Evolutionary conservation across 495 filamentous ascomycete species (phyloP).

Genomic region (Daldinia vernicosa): DNA sequence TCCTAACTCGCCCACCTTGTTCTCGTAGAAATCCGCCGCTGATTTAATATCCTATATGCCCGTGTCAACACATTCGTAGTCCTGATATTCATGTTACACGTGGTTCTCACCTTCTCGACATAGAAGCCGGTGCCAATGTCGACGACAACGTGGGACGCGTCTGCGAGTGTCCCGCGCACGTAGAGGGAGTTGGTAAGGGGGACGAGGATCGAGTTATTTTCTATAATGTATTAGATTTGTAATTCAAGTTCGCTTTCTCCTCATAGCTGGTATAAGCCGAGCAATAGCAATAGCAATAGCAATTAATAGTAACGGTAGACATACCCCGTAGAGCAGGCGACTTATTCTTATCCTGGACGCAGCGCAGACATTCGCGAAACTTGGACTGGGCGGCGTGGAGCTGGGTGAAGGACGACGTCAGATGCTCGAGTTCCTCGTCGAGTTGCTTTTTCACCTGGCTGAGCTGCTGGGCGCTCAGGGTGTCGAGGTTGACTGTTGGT

Average conservation of each 20-base stretch:
- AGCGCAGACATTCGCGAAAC: slow-evolving; percentile 86
- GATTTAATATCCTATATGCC: slow-evolving; percentile 67
- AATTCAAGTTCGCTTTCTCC: neutral
- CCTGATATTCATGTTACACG: neutral
- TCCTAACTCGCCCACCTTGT: slow-evolving; percentile 82
- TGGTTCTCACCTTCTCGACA: slow-evolving; percentile 79
- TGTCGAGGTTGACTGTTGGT: slow-evolving; percentile 56
- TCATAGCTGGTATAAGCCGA: neutral
- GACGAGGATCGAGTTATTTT: slow-evolving; percentile 76
- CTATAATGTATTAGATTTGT: slow-evolving; percentile 34
- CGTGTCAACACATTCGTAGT: slow-evolving; percentile 8
- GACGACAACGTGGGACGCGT: slow-evolving; percentile 83
- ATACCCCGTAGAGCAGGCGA: slow-evolving; percentile 49
- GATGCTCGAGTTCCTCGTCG: slow-evolving; percentile 92
- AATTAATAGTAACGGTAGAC: slow-evolving; percentile 8
- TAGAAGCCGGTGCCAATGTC: slow-evolving; percentile 98
- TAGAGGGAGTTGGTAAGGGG: slow-evolving; percentile 94
- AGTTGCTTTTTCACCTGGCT: slow-evolving; percentile 87
- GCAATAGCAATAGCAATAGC: neutral
- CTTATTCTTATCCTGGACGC: slow-evolving; percentile 69
- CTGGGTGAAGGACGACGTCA: slow-evolving; percentile 87
- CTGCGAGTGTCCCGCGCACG: slow-evolving; percentile 81
- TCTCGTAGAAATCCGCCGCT: slow-evolving; percentile 84
- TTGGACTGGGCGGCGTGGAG: slow-evolving; percentile 88
- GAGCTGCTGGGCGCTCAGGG: slow-evolving; percentile 61